Conservation (phyloP, 805 yeast genomes). For the Starmera caribaea region DNA sequence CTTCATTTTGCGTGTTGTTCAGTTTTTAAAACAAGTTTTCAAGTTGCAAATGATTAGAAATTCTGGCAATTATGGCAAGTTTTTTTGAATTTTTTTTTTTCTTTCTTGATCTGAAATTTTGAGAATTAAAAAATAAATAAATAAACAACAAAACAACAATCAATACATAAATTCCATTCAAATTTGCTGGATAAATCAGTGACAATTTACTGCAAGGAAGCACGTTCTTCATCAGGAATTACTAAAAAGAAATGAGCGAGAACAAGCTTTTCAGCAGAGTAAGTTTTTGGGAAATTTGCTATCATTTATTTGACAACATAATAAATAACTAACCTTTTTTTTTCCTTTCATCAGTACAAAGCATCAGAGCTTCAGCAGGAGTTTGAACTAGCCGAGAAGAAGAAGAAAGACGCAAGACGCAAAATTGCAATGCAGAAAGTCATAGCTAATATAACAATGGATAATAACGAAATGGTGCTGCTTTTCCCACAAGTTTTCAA, state of each 20-base stretch:
- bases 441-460: slow-evolving; percentile 75
- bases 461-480: slow-evolving; percentile 64
- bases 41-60: too few species aligned
- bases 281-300: too few species aligned
- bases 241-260: slow-evolving; percentile 12
- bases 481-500: slow-evolving; percentile 55
- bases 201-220: too few species aligned
- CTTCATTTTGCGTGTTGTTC: background rate
- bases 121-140: too few species aligned
- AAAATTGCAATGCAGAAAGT: slow-evolving; percentile 57
- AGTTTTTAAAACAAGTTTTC: too few species aligned
- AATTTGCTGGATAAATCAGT: too few species aligned
- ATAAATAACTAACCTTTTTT: slow-evolving; percentile 1
- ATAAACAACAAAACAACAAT: too few species aligned
- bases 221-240: background rate
- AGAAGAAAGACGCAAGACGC: slow-evolving; percentile 26
- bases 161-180: too few species aligned
- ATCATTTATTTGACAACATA: too few species aligned
- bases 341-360: slow-evolving; percentile 1
- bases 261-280: slow-evolving; percentile 14
- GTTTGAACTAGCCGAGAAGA: slow-evolving; percentile 25
- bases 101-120: too few species aligned
- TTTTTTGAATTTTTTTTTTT: too few species aligned
- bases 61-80: too few species aligned
- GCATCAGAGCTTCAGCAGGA: slow-evolving; percentile 25